Conservation (phyloP, 257 asterid species). For the Plantago elongata region DNA sequence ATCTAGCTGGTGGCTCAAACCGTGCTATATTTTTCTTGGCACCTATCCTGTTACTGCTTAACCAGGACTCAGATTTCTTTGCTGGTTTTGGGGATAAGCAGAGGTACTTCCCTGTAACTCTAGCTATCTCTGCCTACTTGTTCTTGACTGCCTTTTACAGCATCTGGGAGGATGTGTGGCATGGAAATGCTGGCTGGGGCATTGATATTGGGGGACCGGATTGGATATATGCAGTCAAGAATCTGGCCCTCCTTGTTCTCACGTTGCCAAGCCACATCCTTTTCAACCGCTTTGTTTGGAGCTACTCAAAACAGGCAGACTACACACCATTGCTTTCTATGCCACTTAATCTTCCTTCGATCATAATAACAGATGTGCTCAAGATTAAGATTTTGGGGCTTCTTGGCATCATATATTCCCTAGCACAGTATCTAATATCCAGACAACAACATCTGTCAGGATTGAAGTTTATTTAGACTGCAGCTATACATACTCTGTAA, state of each 20-base stretch:
- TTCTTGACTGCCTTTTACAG: constrained; percentile 58
- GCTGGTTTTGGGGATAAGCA: constrained; percentile 97
- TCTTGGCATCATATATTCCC: constrained; percentile 80
- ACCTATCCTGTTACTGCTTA: constrained; percentile 77
- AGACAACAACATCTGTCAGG: constrained; percentile 87
- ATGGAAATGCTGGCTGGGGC: constrained; percentile 81
- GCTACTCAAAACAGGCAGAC: constrained; percentile 66
- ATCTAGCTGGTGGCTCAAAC: constrained; percentile 88
- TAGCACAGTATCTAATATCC: constrained; percentile 82
- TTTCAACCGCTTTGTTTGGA: constrained; percentile 90
- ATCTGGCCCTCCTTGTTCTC: constrained; percentile 72
- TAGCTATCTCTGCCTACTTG: constrained; percentile 68
- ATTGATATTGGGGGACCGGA: constrained; percentile 81
- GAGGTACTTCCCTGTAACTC: constrained; percentile 87
- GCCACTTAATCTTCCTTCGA: constrained; percentile 83
- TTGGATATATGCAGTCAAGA: constrained; percentile 90
- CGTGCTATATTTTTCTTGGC: constrained; percentile 94
- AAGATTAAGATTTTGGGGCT: constrained; percentile 87
- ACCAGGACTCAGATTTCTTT: constrained; percentile 90
- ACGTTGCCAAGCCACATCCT: constrained; percentile 92
- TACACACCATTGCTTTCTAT: constrained; percentile 57
- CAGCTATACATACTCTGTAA: constrained; percentile 29
- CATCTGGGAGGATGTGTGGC: constrained; percentile 93
- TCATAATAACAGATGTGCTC: constrained; percentile 65
- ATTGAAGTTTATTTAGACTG: constrained; percentile 74